Conservation (phyloP, 129 eudicot genomes). For the Tanacetum coccineum region DNA sequence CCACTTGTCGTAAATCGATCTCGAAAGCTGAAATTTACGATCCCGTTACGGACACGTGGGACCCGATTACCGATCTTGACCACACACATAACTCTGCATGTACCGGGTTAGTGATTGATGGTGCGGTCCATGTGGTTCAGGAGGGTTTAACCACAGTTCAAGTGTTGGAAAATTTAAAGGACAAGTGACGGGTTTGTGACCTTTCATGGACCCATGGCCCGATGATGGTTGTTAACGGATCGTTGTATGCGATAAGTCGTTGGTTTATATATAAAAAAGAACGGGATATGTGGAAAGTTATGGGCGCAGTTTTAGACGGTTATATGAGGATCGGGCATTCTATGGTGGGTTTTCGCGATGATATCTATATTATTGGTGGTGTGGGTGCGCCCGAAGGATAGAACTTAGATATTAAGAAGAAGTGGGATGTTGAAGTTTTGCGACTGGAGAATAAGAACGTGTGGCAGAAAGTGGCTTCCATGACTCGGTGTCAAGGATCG, state of each 20-base stretch:
- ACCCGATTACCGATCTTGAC: conserved; percentile 65
- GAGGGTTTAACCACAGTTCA: conserved; percentile 85
- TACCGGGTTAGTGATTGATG: conserved; percentile 68
- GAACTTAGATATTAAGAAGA: conserved; percentile 64
- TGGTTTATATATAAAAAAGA: conserved; percentile 69
- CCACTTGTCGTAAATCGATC: conserved; percentile 76
- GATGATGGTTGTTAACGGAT: conserved; percentile 66
- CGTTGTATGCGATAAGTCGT: conserved; percentile 70
- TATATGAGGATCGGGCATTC: conserved; percentile 64
- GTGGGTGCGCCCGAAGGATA: conserved; percentile 78
- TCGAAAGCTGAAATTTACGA: conserved; percentile 80
- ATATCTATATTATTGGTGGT: conserved; percentile 83
- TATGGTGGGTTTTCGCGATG: conserved; percentile 71
- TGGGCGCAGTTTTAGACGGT: conserved; percentile 64
- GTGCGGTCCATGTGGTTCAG: conserved; percentile 78
- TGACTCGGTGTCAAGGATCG: conserved; percentile 77
- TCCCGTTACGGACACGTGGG: conserved; percentile 80
- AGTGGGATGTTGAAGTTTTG: conserved; percentile 77
- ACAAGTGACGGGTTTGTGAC: conserved; percentile 68
- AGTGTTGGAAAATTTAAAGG: conserved; percentile 44
- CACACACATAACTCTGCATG: conserved; percentile 72
- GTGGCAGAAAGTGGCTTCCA: conserved; percentile 74
- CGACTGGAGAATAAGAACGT: conserved; percentile 45
- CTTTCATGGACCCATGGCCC: conserved; percentile 81
- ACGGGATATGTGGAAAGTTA: conserved; percentile 39